Evolutionary conservation across 2,329 filamentous ascomycete genomes (phyloP), one percentile per base, ranked within the genome.

Genomic region (Cordyceps tenuipes): DNA sequence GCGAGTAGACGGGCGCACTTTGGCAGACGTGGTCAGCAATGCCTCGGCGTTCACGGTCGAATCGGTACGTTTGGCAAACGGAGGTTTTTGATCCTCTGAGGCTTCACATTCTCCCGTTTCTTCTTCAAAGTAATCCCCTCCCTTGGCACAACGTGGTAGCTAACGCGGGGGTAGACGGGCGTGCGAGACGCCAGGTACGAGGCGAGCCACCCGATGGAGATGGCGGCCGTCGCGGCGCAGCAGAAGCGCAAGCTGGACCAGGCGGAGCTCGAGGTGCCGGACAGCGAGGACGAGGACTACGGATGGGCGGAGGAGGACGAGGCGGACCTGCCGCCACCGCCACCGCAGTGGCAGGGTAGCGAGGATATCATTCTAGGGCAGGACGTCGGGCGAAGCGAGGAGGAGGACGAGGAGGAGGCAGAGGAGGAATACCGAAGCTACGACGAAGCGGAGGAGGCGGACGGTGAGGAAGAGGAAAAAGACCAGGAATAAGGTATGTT

Each of bases 251-350:
- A 90, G 69, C 76, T 88, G 57, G 72, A 66, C 34, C 81, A 87
- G 49, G 81, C 84, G 5, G 81, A 79, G 57, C 75, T 83, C 53
- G 83, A 85, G 65, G 76, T 85, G 50, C 78, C 82, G 2, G 83
- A 85, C 63, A 87, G 82, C 63, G 83, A 86, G 48, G 82, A 80
- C 34, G 85, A 87, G 63, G 84, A 89, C 66, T 90, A 89, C 67
- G 87, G 86, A 15, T 91, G 87, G 87, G 81, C 81, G 44, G 82
- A 88, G 57, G 82, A 84, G 49, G 84, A 87, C 65, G 85, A 87
- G 60, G 80, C 82, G 59, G 78, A 80, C 55, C 74, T 85, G 66
- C 83, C 84, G 12, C 75, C 74, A 3, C 80, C 80, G 71, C 83
- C 83, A n/a, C 82, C 83, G 9, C 84, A 87, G 68, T 86, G 83